These are phyloP conservation scores for Sugiyamaella sp. DNA, from an alignment of 1,139 yeast genomes.

Conservation along the genomic window DNA sequence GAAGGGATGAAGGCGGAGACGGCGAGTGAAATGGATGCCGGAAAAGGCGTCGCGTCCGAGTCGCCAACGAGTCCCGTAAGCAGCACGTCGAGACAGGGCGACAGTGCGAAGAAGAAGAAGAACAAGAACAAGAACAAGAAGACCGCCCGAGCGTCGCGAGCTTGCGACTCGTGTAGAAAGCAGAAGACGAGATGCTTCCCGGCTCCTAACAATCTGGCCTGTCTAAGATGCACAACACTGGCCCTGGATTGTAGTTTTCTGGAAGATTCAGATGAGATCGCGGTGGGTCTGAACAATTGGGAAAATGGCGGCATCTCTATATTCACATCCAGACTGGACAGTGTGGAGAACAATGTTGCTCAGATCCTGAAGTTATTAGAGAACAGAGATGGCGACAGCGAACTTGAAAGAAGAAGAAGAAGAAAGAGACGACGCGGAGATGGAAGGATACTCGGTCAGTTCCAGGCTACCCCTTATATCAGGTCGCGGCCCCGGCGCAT, in stretches of 20 bases:
- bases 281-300: slow-evolving; percentile 18
- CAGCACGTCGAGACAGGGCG: not conserved
- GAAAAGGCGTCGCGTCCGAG: not conserved
- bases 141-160: slow-evolving; percentile 51
- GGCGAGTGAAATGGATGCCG: not conserved
- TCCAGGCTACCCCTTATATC: not conserved
- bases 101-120: not conserved
- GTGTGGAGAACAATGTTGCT: slow-evolving; percentile 33
- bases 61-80: slow-evolving; percentile 4
- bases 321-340: slow-evolving; percentile 25
- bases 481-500: slow-evolving; percentile 10
- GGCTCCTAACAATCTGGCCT: slow-evolving; percentile 50
- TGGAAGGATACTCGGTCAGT: slow-evolving; percentile 2
- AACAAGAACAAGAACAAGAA: slow-evolving; percentile 2
- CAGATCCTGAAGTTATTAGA: slow-evolving; percentile 33
- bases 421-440: slow-evolving; percentile 2
- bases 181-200: slow-evolving; percentile 68
- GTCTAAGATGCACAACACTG: slow-evolving; percentile 60
- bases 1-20: not conserved
- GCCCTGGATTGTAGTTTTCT: slow-evolving; percentile 55
- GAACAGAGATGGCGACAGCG: slow-evolving; percentile 1
- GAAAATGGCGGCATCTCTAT: slow-evolving; percentile 6
- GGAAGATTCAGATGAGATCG: slow-evolving; percentile 26
- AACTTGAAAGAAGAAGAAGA: not conserved
- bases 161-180: slow-evolving; percentile 61